Base-by-base conservation (phyloP, 768 basidiomycete genomes). In the Boletus reticulatus region DNA sequence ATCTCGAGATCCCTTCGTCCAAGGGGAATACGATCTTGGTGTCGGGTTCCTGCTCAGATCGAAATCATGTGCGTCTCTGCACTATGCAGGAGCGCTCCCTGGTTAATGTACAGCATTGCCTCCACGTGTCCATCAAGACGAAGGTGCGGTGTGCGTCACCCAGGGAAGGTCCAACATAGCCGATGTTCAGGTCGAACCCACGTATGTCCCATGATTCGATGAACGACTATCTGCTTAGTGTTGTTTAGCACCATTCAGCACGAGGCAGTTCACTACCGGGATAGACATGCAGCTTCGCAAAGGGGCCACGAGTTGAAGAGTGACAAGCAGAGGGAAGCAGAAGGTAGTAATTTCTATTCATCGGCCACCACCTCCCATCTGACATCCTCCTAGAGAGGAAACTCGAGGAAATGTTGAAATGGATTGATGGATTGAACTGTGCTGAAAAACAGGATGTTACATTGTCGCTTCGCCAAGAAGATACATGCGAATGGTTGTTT, bases 401-500 rank as follows among this genome's bases (percentile, higher is more conserved):
- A 17, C 20, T 48, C 6, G 29, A 39, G 13, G 47, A 54, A 29
- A 20, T 48, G 43, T 19, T 31, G 41, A 43, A 43, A 14, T 54
- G 53, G 53, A 41, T 54, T 2, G 41, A 54, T 10, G 53, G 47
- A 27, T 29, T 54, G 29, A 48, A 48, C 24, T 54, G 39, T 17
- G 44, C 55, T 20, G 50, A 52, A 27, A 56, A 56, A 4, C 55
- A 56, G 14, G 55, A 56, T 27, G 19, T 11, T 14, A 52, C 32
- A 6, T 20, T 52, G 32, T 41, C 4, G 24, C 44, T 56, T 27
- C 44, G 50, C 4, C 55, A 52, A n/a, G 22, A 24, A 17, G 43
- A 41, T 27, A 56, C 55, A 1, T 56, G 55, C 39, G 36, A 29
- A 24, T 56, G 55, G 55, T 6, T 56, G 24, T 37, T 56, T 9